Evolutionary conservation across 805 yeast genomes (phyloP).

Genomic region (Candida berthetii): DNA sequence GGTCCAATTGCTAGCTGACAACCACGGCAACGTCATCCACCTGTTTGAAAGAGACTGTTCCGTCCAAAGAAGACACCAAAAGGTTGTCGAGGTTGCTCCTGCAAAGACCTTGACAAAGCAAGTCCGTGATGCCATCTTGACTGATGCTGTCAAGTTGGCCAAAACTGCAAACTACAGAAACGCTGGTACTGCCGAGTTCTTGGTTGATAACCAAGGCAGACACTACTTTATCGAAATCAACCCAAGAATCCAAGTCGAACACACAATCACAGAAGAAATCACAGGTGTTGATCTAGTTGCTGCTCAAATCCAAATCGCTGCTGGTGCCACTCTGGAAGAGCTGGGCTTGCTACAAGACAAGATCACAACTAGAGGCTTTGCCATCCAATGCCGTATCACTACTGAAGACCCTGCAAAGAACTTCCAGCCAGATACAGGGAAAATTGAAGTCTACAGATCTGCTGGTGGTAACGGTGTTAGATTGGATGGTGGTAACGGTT

Average conservation of each 20-base stretch:
- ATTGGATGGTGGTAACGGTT: conserved; percentile 97
- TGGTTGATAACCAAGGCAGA: conserved; percentile 88
- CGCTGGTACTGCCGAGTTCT: conserved; percentile 98
- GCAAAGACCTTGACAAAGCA: conserved; percentile 80
- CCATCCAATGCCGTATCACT: conserved; percentile 98
- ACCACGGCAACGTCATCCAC: conserved; percentile 91
- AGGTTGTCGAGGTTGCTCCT: conserved; percentile 98
- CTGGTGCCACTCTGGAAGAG: conserved; percentile 92
- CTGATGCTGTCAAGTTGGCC: conserved; percentile 93
- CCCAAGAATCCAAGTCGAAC: conserved; percentile 98
- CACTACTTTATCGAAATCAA: conserved; percentile 97
- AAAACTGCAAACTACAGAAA: conserved; percentile 84
- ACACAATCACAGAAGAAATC: conserved; percentile 97
- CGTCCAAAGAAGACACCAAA: conserved; percentile 99
- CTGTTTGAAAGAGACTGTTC: conserved; percentile 97
- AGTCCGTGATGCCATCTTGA: conserved; percentile 87
- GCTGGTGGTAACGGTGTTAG: conserved; percentile 99
- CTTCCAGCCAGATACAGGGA: conserved; percentile 98
- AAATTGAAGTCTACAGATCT: conserved; percentile 94
- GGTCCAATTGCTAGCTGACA: conserved; percentile 92
- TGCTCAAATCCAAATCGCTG: conserved; percentile 98
- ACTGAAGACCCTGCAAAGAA: conserved; percentile 96
- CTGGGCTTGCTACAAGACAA: conserved; percentile 91
- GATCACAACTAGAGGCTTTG: conserved; percentile 94
- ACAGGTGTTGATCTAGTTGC: conserved; percentile 98